phyloP scores from a whole-genome alignment of 306 rosid species.

The Carpinus viminea region DNA sequence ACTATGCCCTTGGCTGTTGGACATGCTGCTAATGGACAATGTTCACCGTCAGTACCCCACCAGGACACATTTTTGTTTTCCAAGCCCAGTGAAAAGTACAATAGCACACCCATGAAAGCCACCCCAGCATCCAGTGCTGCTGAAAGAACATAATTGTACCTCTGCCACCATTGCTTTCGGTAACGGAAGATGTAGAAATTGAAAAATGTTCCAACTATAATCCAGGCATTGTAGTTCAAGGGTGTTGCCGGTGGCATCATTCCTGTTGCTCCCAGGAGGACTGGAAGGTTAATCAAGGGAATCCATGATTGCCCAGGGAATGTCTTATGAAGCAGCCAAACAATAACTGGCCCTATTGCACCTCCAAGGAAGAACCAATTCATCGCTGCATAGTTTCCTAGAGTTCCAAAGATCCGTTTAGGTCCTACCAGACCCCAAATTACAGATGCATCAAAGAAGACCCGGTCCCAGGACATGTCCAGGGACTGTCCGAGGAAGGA shows the following conservation, averaged over 20 bases:
- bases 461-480: slow-evolving; percentile 83
- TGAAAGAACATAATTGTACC: slow-evolving; percentile 79
- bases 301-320: slow-evolving; percentile 78
- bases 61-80: slow-evolving; percentile 52
- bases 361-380: slow-evolving; percentile 91
- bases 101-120: slow-evolving; percentile 75
- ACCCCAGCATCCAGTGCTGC: slow-evolving; percentile 87
- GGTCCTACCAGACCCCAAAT: slow-evolving; percentile 93
- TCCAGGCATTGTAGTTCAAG: slow-evolving; percentile 81
- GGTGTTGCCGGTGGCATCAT: slow-evolving; percentile 75
- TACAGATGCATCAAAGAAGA: slow-evolving; percentile 84
- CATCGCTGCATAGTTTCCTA: slow-evolving; percentile 66
- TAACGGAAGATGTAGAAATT: slow-evolving; percentile 77
- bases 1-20: slow-evolving; percentile 71
- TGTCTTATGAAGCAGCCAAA: slow-evolving; percentile 68
- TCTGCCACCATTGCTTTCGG: slow-evolving; percentile 87
- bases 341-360: slow-evolving; percentile 65
- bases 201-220: slow-evolving; percentile 68
- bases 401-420: slow-evolving; percentile 56
- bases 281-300: slow-evolving; percentile 78
- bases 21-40: slow-evolving; percentile 72
- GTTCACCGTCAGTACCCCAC: slow-evolving; percentile 83
- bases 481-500: slow-evolving; percentile 61
- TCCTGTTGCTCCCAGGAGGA: slow-evolving; percentile 78
- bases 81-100: slow-evolving; percentile 57